Base-by-base conservation (phyloP, 208 protist genomes). In the Wallacemonas sp. region DNA sequence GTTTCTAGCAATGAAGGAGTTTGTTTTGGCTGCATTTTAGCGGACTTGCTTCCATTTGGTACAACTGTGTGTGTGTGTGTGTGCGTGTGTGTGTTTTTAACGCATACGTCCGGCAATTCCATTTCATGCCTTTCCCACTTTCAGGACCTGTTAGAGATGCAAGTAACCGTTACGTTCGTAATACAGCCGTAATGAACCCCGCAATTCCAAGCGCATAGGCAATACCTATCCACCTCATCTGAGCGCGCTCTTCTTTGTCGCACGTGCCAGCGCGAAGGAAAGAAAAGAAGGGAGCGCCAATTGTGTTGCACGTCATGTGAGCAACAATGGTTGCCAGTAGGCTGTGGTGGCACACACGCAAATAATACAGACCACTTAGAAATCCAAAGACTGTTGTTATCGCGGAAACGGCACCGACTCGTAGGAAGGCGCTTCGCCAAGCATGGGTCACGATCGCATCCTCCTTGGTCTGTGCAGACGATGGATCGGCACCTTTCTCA, bases 301-400 rank as follows among this genome's bases (percentile, higher is more conserved):
- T 56, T 11, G 87, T 21, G 56, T 94, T 94, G 70, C 88, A 94
- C 5, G 87, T 41, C 0, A 73, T 60, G 70, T 94, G 88, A 0
- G 71, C 66, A 12, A 73, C 65, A 22, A 64, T 65, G 9, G 76
- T 75, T 0, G 84, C 77, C 9, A 73, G n/a, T 8, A 91, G 44
- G 65, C 76, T 90, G 12, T 63, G 53, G 22, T 75, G 46, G 56
- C 80, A 88, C 11, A 79, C 59, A 12, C 38, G 42, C 2, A 51
- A 59, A 47, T 81, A 91, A 44, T 84, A 91, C 42, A 80, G 79
- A 4, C 84, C 84, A 39, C 75, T 80, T 0, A 94, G 62, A 5
- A 83, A 41, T 11, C 88, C 85, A 68, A 85, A 94, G 11, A 72
- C 62, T 38, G 67, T 62, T 0, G 84, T 85, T 34, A 72, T 72